phyloP scores from a whole-genome alignment of 2,329 filamentous ascomycete species.

The Hymenoscyphus albidus region DNA sequence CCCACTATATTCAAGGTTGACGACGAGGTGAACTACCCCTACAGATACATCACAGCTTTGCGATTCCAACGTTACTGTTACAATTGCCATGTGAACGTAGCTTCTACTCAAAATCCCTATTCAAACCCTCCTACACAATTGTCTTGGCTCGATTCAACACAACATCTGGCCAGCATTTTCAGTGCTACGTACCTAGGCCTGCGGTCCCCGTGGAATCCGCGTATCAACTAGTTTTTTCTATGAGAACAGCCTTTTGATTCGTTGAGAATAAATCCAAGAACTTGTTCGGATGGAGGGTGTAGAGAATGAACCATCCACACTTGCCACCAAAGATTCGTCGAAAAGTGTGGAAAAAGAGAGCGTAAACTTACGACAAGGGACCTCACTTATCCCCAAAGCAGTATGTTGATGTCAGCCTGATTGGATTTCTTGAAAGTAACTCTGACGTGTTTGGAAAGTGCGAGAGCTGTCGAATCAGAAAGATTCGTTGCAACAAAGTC shows the following conservation, averaged over 20 bases:
- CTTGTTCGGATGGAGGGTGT: neutral
- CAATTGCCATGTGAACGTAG: neutral
- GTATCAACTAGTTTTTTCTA: neutral
- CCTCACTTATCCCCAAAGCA: neutral
- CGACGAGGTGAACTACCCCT: neutral
- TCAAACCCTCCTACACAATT: neutral
- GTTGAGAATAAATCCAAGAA: neutral
- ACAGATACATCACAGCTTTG: neutral
- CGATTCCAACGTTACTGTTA: neutral
- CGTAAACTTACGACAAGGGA: neutral
- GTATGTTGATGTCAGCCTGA: neutral
- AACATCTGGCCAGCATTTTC: neutral
- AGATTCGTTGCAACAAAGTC: neutral
- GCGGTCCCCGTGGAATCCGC: neutral
- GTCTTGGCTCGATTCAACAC: neutral
- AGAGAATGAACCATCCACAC: neutral
- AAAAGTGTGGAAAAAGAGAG: neutral
- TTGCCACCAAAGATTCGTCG: neutral
- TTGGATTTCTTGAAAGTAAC: neutral
- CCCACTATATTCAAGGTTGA: neutral
- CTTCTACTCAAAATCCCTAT: neutral
- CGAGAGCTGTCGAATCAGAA: conserved; percentile 1
- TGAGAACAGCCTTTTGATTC: neutral
- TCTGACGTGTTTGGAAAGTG: neutral
- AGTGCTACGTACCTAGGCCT: neutral